Evolutionary conservation across 441 rosid species (phyloP), one percentile per base, ranked within the genome.

Genomic region (Raphanus hybrid): DNA sequence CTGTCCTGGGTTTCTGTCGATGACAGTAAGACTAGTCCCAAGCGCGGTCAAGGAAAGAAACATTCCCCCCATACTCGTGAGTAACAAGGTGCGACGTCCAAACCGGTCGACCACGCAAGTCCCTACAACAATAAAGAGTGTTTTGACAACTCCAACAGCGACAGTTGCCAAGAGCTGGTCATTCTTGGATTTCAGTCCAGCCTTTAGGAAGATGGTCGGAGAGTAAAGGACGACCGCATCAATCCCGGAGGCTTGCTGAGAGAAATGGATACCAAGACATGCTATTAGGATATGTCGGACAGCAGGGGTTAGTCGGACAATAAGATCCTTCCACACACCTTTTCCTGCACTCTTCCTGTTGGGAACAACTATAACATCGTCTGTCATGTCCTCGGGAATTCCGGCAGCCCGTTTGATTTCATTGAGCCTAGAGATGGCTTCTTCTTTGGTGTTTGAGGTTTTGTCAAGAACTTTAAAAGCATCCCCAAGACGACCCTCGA

Each of bases 401-500:
- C 90, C 94, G 0, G 85, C 92, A 0, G 90, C 94, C 29, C 79
- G 85, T 77, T 89, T 91, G 70, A 89, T 92, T 16, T 89, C 94
- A 2, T 82, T 79, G 1, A 92, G 88, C 14, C 94, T 76, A 0
- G 77, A 67, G 10, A 69, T 16, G 4, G 96, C 81, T 75, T 92
- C 98, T 66, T 88, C 92, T 23, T 69, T 67, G 23, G 84, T 66
- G 52, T 86, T 86, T 7, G 97, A 92, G 69, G 89, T 91, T 77
- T 66, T 89, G 67, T 86, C 83, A 0, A 92, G 93, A 7, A 92
- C 97, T 72, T 64, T 77, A 73, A 76, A 85, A 35, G 96, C 98
- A 0, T 89, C 98, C 0, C 90, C 93, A 0, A 92, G 86, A 20
- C 90, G 87, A 18, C 96, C 98, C 34, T 90, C 96, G 75, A 91